A percentile compares a stretch with the other conserved stretches of the same genome.
phyloP scores from a whole-genome alignment of 2,329 filamentous ascomycete species.

The Colletotrichum caudatum region DNA sequence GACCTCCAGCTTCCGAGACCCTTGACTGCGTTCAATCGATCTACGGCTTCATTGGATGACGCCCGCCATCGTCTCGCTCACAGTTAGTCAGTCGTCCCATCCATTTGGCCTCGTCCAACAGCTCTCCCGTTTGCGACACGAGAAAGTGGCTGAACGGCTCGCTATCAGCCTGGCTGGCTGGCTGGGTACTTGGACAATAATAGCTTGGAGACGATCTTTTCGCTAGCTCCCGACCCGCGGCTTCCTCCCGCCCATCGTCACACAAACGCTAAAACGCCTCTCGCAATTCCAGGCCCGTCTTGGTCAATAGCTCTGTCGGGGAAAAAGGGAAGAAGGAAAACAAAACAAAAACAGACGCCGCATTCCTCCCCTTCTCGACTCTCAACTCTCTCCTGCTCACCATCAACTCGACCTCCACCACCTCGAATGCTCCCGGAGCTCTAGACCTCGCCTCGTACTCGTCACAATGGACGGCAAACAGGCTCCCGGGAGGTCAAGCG shows the following conservation, averaged over 20 bases:
- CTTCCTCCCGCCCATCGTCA: constrained; percentile 22
- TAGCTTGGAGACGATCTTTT: background rate
- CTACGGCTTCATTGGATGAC: background rate
- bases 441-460: background rate
- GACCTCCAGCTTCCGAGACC: background rate
- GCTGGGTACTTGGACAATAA: no score
- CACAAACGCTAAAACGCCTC: constrained; percentile 12
- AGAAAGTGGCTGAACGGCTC: background rate
- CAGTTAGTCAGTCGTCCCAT: background rate
- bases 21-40: background rate
- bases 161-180: no score
- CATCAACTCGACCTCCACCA: background rate
- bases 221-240: constrained; percentile 29
- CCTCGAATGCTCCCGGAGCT: constrained; percentile 1
- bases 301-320: background rate
- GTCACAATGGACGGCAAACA: constrained; percentile 41
- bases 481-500: constrained; percentile 44
- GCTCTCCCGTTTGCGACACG: constrained; percentile 18
- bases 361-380: no score
- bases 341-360: background rate
- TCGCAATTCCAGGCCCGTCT: constrained; percentile 16
- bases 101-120: no score
- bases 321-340: background rate
- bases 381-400: background rate
- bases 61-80: constrained; percentile 4